Evolutionary conservation across 2,329 filamentous ascomycete genomes (phyloP), one percentile per base, ranked within the genome.

Genomic region (Hypoxylon sp.): DNA sequence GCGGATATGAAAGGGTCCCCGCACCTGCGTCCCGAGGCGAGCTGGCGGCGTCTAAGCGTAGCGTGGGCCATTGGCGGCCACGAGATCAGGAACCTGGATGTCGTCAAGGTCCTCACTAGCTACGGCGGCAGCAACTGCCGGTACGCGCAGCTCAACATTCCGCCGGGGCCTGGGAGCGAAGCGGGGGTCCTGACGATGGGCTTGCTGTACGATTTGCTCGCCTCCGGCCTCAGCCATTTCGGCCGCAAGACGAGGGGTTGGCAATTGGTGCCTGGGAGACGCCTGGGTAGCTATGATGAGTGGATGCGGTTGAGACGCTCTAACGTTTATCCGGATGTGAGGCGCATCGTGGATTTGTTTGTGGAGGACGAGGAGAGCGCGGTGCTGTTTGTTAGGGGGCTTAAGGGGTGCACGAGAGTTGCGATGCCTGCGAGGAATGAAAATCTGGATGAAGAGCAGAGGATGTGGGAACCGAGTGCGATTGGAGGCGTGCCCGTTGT

Each of bases 161-260:
- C 56, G 14, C 25, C 44, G 6, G 49, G 49, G 17, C 17, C 25
- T 7, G 27, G 11, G n/a, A 37, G 42, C 13, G 60, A 49, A n/a
- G 53, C 44, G 1, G 61, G 54, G 5, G 37, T 59, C 5, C 40
- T 70, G 1, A 70, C 68, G 7, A 67, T 70, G 60, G 68, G 68
- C 33, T 8, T 67, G 6, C 33, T 70, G 1, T 70, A 67, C 46
- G 64, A 67, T 30, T 20, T 67, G 2, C 46, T 70, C 13, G 54
- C 56, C 1, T 60, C 63, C 6, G 44, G 50, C 20, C 1, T 8
- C 4, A 44, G 49, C 22, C 37, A 25, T 30, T n/a, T 55, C 17
- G 50, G 55, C 31, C 2, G 3, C 8, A 0, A 3, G 5, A 67
- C 64, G 2, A 61, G 2, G 31, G 13, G 17, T 6, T 64, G 68